Evolutionary conservation across 2,329 filamentous ascomycete species (phyloP).

Genomic region (Ceratocystiopsis brevicomis): DNA sequence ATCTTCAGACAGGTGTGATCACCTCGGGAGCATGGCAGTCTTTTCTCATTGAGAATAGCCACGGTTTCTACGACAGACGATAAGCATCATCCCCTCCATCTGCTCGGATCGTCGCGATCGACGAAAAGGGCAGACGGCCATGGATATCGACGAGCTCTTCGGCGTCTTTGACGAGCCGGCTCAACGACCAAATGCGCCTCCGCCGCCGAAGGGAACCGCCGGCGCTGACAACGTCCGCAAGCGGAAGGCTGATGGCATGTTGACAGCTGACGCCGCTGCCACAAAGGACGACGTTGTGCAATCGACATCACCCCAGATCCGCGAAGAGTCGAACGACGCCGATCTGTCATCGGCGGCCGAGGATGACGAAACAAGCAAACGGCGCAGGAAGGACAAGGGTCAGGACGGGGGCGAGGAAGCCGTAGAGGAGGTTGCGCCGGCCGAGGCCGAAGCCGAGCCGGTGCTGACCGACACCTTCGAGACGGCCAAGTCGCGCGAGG

Average conservation of each 20-base stretch:
- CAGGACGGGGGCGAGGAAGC: conserved; percentile 31
- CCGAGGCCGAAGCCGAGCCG: conserved; percentile 25
- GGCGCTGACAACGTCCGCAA: conserved; percentile 51
- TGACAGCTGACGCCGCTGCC: background rate
- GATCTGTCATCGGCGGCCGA: conserved; percentile 9
- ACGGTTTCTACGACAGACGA: background rate
- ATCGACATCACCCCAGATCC: background rate
- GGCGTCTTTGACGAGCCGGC: conserved; percentile 60
- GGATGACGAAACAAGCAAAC: conserved; percentile 36
- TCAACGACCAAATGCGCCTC: conserved; percentile 16
- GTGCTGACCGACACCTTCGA: conserved; percentile 87
- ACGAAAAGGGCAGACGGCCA: background rate
- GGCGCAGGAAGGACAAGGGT: conserved; percentile 29
- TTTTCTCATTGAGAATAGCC: background rate
- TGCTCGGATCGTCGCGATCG: too few relatives aligned
- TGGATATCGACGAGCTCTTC: conserved; percentile 58
- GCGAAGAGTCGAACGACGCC: conserved; percentile 19
- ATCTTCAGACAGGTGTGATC: background rate
- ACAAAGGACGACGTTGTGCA: too few relatives aligned
- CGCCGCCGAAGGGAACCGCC: conserved; percentile 18
- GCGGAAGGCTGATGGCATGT: conserved; percentile 57
- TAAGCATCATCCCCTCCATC: background rate
- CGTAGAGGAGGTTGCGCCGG: too few relatives aligned
- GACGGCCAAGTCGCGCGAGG: conserved; percentile 81
- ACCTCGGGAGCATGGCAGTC: conserved; percentile 1